Base-by-base conservation (phyloP, 2,329 filamentous ascomycete species). In the Trichoderma koningiopsis region DNA sequence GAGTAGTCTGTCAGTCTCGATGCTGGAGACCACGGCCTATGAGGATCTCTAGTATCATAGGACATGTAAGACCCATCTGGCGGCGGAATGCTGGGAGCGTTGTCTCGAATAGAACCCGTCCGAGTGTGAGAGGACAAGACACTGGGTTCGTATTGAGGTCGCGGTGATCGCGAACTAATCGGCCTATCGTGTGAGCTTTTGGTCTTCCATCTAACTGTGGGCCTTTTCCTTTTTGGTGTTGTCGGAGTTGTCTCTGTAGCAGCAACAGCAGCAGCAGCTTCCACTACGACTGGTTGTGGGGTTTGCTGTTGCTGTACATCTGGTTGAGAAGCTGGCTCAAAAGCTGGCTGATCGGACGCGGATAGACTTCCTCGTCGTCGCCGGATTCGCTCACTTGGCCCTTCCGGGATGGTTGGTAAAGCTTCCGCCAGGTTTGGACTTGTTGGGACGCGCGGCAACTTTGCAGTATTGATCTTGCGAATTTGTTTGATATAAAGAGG, bases 61-160 rank as follows among this genome's bases (percentile, higher is more conserved):
- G 86, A 84, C 11, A 85, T 77, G 74, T 91, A 93, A 5, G 88
- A 86, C 1, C 86, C 84, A 72, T 92, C 90, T 43, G 88, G 85
- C 4, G 89, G 87, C 5, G 85, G 85, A 76, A 91, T 89, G 71
- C 84, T 81, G 2, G 86, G 86, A 4, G 87, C 85, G 63, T 81
- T 77, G 59, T 91, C 89, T 66, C 85, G 79, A 69, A 88, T 82
- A 10, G 86, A 88, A 29, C 81, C 83, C 19, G 79, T 77, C 69
- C 81, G 77, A 35, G 63, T 82, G 69, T 80, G 80, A 16, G 77
- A 79, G 13, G 86, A 87, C 63, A 81, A 79, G 70, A 86, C 77
- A 40, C 85, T 88, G 2, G 85, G 81, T 71, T 87, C 85, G 73
- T 88, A 88, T n/a, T 82, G 79, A 71, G 79, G 80, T 63, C 82